Conservation (phyloP, 1,284 basidiomycete species). For the Marasmius fiardii region DNA sequence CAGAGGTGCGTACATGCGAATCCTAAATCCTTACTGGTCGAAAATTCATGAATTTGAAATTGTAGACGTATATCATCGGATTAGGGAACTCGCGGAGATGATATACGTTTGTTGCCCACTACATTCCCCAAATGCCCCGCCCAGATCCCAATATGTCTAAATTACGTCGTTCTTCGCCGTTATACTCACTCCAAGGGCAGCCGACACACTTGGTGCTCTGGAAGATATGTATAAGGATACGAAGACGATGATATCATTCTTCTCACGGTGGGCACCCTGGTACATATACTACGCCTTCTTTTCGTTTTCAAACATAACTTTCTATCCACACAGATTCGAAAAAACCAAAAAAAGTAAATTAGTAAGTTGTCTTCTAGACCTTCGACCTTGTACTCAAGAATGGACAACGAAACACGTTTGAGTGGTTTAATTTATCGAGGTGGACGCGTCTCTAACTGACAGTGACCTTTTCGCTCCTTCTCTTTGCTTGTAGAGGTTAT, state of each 20-base stretch:
- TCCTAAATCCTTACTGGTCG: too few relatives aligned
- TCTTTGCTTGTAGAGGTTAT: not conserved
- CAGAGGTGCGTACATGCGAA: too few relatives aligned
- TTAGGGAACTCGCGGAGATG: too few relatives aligned
- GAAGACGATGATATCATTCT: not conserved
- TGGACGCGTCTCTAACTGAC: not conserved
- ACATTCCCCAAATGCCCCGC: too few relatives aligned
- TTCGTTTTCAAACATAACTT: not conserved
- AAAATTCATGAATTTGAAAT: too few relatives aligned
- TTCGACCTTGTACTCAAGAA: not conserved
- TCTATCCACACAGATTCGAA: not conserved
- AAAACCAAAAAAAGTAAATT: not conserved
- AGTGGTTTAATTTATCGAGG: not conserved
- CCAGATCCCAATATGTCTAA: too few relatives aligned
- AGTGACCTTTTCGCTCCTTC: not conserved
- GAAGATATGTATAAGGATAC: not conserved
- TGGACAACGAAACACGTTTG: not conserved
- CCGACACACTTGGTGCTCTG: too few relatives aligned
- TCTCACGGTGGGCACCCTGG: not conserved
- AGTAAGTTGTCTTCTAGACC: not conserved
- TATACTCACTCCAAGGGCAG: constrained; percentile 2
- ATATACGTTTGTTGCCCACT: too few relatives aligned
- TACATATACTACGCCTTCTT: not conserved
- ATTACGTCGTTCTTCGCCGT: not conserved
- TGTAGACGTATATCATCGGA: too few relatives aligned